Percentiles rank a stretch among this genome's conserved stretches.
Conservation (phyloP, 2,329 filamentous ascomycete species). For the Cladosporium velox region DNA sequence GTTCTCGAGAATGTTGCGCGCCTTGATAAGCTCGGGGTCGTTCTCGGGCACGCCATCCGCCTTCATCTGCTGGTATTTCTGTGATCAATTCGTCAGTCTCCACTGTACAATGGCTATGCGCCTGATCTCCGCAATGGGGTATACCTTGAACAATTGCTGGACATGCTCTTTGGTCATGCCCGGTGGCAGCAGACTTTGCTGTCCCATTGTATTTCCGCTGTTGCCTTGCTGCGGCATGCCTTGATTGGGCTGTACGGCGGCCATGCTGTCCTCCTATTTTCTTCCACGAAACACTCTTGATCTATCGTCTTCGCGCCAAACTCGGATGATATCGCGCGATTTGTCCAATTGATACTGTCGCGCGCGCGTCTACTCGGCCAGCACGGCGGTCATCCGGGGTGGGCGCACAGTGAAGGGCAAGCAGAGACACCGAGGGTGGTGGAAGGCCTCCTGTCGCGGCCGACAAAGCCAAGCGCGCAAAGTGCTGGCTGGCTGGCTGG, state of each 20-base stretch:
- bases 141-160: slow-evolving; percentile 70
- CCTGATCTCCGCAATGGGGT: background rate
- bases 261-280: slow-evolving; percentile 18
- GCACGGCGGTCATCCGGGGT: slow-evolving; percentile 7
- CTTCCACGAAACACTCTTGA: background rate
- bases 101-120: slow-evolving; percentile 4
- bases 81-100: slow-evolving; percentile 24
- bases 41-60: slow-evolving; percentile 74
- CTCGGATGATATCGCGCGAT: slow-evolving; percentile 9
- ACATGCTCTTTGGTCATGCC: slow-evolving; percentile 76
- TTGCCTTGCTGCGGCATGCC: slow-evolving; percentile 24
- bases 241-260: slow-evolving; percentile 25
- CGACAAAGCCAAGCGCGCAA: slow-evolving; percentile 18
- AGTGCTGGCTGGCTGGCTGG: slow-evolving; percentile 5
- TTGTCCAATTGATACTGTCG: background rate
- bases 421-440: slow-evolving; percentile 3
- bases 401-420: slow-evolving; percentile 1
- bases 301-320: slow-evolving; percentile 9
- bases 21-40: slow-evolving; percentile 86
- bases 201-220: slow-evolving; percentile 45
- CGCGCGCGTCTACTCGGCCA: slow-evolving; percentile 11
- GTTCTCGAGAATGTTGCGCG: slow-evolving; percentile 70
- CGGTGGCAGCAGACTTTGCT: slow-evolving; percentile 52
- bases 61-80: slow-evolving; percentile 93
- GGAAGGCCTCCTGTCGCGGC: background rate